Evolutionary conservation across 1,284 basidiomycete genomes (phyloP), one percentile per base, ranked within the genome.

Genomic region (Ceratobasidium sp.): DNA sequence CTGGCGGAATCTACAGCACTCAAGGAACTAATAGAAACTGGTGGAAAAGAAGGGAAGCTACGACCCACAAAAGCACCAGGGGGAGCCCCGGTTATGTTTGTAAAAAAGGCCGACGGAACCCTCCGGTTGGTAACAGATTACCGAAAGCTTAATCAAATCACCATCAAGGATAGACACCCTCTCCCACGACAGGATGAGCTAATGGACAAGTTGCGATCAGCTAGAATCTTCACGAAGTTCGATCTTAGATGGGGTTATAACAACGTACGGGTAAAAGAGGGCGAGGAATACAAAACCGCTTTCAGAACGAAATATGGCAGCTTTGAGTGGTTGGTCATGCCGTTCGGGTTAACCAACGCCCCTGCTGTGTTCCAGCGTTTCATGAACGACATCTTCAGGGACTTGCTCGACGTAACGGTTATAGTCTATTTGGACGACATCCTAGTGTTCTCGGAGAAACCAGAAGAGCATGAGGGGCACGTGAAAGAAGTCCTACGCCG

Each of bases 371-470:
- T 73, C 41, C 72, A 73, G 35, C 26, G 21, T 11, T 73, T 73
- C 21, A 73, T 67, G 62, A 70, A 73, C 57, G 28, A 67, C 26
- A 52, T 76, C 16, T 63, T 73, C 18, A 18, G 32, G 4, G 46
- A 75, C 47, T 52, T 75, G 9, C 30, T 73, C 7, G 59, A 67
- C 11, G 11, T 64, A 18, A 18, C 2, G 4, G 72, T 75, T 1
- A 30, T 73, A 6, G 52, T 73, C 13, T 73, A 75, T 26, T 35
- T 75, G 1, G 74, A 75, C 35, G 44, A 75, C 41, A 75, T 73
- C 16, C 52, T 75, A 14, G 64, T 73, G 26, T 73, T 49, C 16
- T 47, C 52, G 1, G 46, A 61, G 32, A 55, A 32, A 9, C 6
- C 8, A 0, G 18, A 71, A 14, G 59, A 73, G 7, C 62, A 67